Percentiles rank a stretch among this genome's conserved stretches.
Conservation (phyloP, 2,329 filamentous ascomycete species). For the Cladophialophora chaetospira region DNA sequence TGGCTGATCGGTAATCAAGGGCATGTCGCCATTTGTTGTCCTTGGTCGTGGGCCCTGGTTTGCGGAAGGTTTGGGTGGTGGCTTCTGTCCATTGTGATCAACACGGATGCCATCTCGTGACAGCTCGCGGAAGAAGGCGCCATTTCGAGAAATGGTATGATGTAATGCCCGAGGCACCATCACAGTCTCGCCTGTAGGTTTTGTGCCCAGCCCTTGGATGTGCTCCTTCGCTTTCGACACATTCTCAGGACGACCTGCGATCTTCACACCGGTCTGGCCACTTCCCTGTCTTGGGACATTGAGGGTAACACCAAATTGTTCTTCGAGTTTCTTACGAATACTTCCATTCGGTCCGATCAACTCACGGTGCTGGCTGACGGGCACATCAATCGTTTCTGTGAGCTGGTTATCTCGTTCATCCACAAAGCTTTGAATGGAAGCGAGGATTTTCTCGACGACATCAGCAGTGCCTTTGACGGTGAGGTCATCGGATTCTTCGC, state of each 20-base stretch:
- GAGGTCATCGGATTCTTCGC: conserved; percentile 78
- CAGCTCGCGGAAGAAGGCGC: conserved; percentile 89
- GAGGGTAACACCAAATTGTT: conserved; percentile 80
- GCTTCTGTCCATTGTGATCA: conserved; percentile 79
- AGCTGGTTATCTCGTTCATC: conserved; percentile 81
- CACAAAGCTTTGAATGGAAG: conserved; percentile 78
- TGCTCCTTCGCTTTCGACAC: conserved; percentile 87
- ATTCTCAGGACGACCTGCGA: conserved; percentile 74
- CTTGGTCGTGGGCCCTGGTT: conserved; percentile 46
- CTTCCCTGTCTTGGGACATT: conserved; percentile 91
- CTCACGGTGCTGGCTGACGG: conserved; percentile 83
- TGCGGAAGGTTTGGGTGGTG: conserved; percentile 68
- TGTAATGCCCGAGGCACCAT: conserved; percentile 80
- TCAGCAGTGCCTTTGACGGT: conserved; percentile 82
- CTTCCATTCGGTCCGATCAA: conserved; percentile 93
- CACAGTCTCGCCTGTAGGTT: conserved; percentile 85
- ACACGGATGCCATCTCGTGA: conserved; percentile 87
- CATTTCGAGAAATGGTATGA: conserved; percentile 82
- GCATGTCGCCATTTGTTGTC: conserved; percentile 62
- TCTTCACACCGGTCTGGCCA: conserved; percentile 79
- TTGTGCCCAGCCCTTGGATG: conserved; percentile 75
- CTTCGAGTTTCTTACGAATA: conserved; percentile 79
- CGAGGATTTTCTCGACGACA: conserved; percentile 85
- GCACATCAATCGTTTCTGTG: conserved; percentile 76
- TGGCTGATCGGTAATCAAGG: conserved; percentile 89